phyloP scores from a whole-genome alignment of 2,329 filamentous ascomycete species.

The Aspergillus neoniger region DNA sequence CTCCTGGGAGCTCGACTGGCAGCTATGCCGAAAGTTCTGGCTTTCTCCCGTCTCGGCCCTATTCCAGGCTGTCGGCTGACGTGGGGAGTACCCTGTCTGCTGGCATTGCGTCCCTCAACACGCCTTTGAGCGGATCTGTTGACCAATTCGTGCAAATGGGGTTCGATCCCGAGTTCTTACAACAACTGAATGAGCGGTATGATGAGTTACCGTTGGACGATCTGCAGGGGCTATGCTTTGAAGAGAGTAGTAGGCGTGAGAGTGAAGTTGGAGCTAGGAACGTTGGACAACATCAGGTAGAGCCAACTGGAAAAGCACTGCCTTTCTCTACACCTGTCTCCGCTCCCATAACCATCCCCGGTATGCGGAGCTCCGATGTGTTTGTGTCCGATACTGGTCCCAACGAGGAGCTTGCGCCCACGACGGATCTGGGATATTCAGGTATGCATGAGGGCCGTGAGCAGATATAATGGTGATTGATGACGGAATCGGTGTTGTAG shows the following conservation, averaged over 20 bases:
- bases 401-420: neutral
- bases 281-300: conserved; percentile 3
- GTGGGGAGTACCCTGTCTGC: conserved; percentile 37
- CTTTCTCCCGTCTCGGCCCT: conserved; percentile 27
- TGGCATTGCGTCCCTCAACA: conserved; percentile 35
- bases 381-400: conserved; percentile 15
- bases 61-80: conserved; percentile 34
- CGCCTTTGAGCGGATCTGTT: conserved; percentile 30
- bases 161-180: conserved; percentile 42
- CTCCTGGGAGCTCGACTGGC: conserved; percentile 36
- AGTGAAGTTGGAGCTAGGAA: conserved; percentile 7
- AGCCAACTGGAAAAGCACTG: conserved; percentile 4
- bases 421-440: neutral
- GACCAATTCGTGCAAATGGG: conserved; percentile 42
- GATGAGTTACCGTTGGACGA: conserved; percentile 35
- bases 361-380: conserved; percentile 16
- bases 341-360: conserved; percentile 26
- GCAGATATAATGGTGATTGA: neutral
- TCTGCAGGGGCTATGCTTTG: conserved; percentile 31
- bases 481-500: neutral
- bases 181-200: conserved; percentile 38
- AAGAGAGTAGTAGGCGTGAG: conserved; percentile 16
- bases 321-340: conserved; percentile 12
- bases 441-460: conserved; percentile 4
- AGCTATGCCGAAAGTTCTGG: conserved; percentile 40